phyloP scores from a whole-genome alignment of 805 yeast species.

The Candida jianshihensis region DNA sequence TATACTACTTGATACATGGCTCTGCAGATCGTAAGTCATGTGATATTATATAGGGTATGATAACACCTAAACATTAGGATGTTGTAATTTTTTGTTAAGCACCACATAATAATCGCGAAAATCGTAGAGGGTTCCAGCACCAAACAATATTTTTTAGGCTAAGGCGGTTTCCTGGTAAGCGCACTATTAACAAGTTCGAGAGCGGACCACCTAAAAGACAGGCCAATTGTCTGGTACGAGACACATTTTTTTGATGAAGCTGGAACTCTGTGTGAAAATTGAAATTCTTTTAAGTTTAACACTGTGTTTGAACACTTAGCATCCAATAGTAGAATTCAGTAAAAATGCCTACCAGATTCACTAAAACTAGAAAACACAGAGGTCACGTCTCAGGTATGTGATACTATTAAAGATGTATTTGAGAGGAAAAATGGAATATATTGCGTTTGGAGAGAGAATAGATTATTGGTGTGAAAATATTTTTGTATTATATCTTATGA shows the following conservation, averaged over 20 bases:
- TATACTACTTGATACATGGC: too few species aligned
- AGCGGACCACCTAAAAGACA: slow-evolving; percentile 1
- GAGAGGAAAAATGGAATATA: background rate
- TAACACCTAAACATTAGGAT: too few species aligned
- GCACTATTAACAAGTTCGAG: background rate
- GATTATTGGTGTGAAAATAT: background rate
- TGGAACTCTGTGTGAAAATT: slow-evolving; percentile 9
- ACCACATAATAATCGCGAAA: too few species aligned
- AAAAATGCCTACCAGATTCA: slow-evolving; percentile 97
- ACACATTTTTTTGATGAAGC: slow-evolving; percentile 1
- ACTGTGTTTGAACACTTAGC: background rate
- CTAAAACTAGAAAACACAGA: slow-evolving; percentile 99
- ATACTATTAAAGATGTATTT: background rate
- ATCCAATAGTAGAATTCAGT: slow-evolving; percentile 19
- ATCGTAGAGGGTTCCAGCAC: background rate
- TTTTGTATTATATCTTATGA: too few species aligned
- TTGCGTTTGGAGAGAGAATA: background rate
- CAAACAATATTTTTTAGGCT: background rate
- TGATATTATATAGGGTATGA: slow-evolving; percentile 2
- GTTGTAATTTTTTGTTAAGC: too few species aligned
- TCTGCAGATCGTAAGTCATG: slow-evolving; percentile 1
- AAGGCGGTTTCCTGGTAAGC: background rate
- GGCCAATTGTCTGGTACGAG: slow-evolving; percentile 2
- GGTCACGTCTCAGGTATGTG: slow-evolving; percentile 99
- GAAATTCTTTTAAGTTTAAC: slow-evolving; percentile 13